Conservation (phyloP, 345 rosid species). For the Syzygium aqueum region DNA sequence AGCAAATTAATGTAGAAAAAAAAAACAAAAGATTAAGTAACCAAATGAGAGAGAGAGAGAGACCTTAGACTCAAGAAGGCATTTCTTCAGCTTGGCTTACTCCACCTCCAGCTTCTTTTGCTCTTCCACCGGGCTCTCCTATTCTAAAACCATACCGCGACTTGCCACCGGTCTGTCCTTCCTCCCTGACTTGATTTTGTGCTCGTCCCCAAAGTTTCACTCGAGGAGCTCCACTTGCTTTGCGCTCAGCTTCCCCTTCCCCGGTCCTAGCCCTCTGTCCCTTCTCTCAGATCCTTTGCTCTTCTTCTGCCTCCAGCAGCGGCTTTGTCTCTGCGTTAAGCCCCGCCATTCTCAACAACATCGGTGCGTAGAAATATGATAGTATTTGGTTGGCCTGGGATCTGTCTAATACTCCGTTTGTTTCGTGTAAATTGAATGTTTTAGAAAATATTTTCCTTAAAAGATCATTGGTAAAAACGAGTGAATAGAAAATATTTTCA, state of each 20-base stretch:
- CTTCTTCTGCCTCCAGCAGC: constrained; percentile 33
- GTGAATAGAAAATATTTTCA: too few relatives aligned
- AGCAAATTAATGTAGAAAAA: too few relatives aligned
- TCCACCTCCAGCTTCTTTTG: constrained; percentile 90
- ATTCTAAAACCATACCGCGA: constrained; percentile 95
- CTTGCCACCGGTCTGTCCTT: constrained; percentile 83
- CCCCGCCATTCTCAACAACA: not conserved
- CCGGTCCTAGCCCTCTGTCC: not conserved
- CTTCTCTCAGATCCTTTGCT: constrained; percentile 18
- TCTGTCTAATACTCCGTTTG: too few relatives aligned
- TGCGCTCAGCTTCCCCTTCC: constrained; percentile 60
- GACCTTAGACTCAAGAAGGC: constrained; percentile 62
- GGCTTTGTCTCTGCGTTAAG: not conserved
- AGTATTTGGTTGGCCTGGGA: too few relatives aligned
- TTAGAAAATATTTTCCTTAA: too few relatives aligned
- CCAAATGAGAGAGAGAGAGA: not conserved
- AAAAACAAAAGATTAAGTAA: not conserved
- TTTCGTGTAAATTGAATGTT: too few relatives aligned
- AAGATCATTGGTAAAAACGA: too few relatives aligned
- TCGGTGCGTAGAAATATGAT: too few relatives aligned
- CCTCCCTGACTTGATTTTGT: constrained; percentile 74
- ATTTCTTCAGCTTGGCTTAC: constrained; percentile 48
- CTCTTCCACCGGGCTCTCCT: constrained; percentile 68
- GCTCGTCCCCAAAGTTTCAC: constrained; percentile 49
- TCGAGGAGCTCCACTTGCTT: constrained; percentile 71